Evolutionary conservation across 352 stramenopile genomes (phyloP).

Genomic region (Stephanocyclus meneghinianus): DNA sequence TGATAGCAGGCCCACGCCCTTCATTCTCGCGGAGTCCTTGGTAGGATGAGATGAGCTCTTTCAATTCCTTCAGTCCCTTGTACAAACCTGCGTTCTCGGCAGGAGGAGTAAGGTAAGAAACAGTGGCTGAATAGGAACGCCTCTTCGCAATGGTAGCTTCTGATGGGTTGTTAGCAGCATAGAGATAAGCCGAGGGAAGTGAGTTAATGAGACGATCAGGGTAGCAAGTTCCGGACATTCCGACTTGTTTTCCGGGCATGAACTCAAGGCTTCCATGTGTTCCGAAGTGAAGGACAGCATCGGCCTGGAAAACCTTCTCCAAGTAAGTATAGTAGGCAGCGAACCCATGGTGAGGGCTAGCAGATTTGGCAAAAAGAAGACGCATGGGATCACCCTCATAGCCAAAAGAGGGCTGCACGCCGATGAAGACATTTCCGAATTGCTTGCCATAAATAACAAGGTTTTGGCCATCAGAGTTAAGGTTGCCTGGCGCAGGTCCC

Average conservation of each 20-base stretch:
- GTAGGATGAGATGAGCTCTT: conserved; percentile 86
- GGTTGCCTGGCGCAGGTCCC: conserved; percentile 85
- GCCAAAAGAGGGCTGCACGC: conserved; percentile 86
- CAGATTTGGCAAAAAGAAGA: conserved; percentile 86
- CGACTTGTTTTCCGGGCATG: conserved; percentile 89
- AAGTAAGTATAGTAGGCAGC: conserved; percentile 89
- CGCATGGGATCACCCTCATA: conserved; percentile 88
- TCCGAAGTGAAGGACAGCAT: conserved; percentile 88
- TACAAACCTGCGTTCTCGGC: conserved; percentile 88
- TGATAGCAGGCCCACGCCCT: conserved; percentile 84
- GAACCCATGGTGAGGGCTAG: conserved; percentile 87
- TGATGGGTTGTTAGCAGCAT: conserved; percentile 88
- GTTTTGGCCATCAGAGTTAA: conserved; percentile 87
- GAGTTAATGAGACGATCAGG: conserved; percentile 87
- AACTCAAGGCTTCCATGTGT: conserved; percentile 87
- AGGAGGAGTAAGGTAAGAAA: conserved; percentile 88
- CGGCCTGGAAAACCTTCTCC: conserved; percentile 87
- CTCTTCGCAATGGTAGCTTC: conserved; percentile 88
- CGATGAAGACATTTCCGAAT: conserved; percentile 89
- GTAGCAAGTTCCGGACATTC: conserved; percentile 88
- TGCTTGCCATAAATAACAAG: conserved; percentile 87
- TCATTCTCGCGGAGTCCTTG: conserved; percentile 86
- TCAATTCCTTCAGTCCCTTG: conserved; percentile 86
- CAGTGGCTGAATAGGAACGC: conserved; percentile 86
- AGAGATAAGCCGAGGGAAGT: conserved; percentile 87